Evolutionary conservation across 352 stramenopile species (phyloP), one percentile per base, ranked within the genome.

Genomic region (Globisporangium camurandrum): DNA sequence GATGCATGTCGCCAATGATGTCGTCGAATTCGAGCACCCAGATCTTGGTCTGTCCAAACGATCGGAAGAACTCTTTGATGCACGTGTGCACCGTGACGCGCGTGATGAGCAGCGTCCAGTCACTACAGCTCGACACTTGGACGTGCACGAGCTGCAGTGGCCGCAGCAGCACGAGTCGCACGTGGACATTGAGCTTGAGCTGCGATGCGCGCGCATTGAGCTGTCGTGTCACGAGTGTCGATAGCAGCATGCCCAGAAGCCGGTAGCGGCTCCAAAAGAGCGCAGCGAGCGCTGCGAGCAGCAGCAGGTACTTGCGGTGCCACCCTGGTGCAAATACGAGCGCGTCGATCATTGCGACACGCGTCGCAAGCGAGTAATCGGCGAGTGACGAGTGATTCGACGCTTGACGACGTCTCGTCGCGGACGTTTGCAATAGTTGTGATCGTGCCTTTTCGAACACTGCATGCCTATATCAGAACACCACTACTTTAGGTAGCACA

Each of bases 31-130:
- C 57, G 19, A 89, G 59, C n/a, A 76, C 56, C 33, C 74, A 69
- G 28, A 89, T 79, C 44, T 85, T 86, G n/a, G 74, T 72, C 46
- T 84, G 75, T 8, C 74, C 73, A 50, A 87, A 89, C 22, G 75
- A 89, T 41, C 71, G 70, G 38, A 89, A 84, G 45, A 87, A 89
- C 22, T 69, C 73, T 34, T 66, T 66, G 14, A 89, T 62, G 26
- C 71, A 66, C 34, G 56, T 84, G 52, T 67, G 56, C 8, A 85
- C 50, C 23, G 65, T 62, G 23, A 89, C 61, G 34, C 59, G 66
- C 3, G 75, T 69, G 23, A 81, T 68, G 27, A 71, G 52, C 11
- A 85, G 7, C 24, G 64, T 63, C 62, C 70, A 86, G 19, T 68
- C 46, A 26, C 23, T 30, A 28, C 43, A 57, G 17, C 59, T 56